Base-by-base conservation (phyloP, 2,329 filamentous ascomycete species). In the Botrytis pseudocinerea region DNA sequence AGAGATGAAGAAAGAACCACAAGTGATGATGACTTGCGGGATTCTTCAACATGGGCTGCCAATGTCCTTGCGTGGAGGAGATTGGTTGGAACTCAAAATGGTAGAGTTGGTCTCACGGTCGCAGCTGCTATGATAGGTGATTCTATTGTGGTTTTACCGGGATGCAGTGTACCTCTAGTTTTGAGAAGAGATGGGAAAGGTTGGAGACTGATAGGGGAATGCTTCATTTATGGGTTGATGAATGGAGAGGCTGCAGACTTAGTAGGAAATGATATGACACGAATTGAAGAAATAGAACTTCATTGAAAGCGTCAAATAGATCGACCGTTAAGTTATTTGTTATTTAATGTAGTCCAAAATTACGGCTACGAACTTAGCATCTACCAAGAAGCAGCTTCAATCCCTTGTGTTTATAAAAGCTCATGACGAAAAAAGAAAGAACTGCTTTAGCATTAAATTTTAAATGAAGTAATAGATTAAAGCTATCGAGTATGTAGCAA, bases 201-300 rank as follows among this genome's bases (percentile, higher is more conserved):
- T 20, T 73, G 63, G 65, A 70, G 59, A 20, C n/a, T 76, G 32
- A 51, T 73, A 6, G 75, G 74, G 8, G 75, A 76, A 44, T 69
- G 71, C 4, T 76, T 73, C 40, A 68, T 76, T 48, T 64, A 76
- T 69, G 74, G 73, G 1, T 61, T 75, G 16, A 76, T 76, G 73
- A 60, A 76, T 71, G 75, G 75, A 9, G 74, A 76, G 35, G 64
- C 62, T 46, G 71, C 59, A 25, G 44, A 54, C 14, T 35, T 62
- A 1, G 65, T 73, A n/a, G 32, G 32, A 28, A 51, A 32, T 5
- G 66, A 25, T 6, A 60, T 20, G 38, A 4, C 20, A 60, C 22
- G 14, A 10, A 35, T 69, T 18, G 38, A 69, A 60, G 38, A 60
- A 6, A 69, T 69, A 25, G 6, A 69, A 22, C 66, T 60, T 10